Conservation (phyloP, 495 filamentous ascomycete species). For the Penicillium manginii region DNA sequence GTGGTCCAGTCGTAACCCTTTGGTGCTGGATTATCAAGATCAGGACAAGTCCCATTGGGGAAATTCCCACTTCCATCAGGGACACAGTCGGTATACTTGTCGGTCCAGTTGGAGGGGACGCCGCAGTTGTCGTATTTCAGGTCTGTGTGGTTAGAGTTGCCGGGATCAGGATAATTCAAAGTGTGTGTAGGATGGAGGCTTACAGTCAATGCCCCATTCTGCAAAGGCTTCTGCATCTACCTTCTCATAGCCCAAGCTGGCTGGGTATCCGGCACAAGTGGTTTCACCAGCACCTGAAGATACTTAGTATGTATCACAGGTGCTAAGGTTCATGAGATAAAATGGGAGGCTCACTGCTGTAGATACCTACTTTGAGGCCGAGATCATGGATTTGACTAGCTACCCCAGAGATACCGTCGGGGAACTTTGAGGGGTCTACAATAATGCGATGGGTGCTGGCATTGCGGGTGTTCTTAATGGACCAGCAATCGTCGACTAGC, state of each 20-base stretch:
- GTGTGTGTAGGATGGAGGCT: conserved; percentile 8
- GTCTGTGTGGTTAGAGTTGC: conserved; percentile 38
- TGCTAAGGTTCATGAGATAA: background rate
- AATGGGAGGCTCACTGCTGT: conserved; percentile 46
- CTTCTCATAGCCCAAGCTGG: conserved; percentile 61
- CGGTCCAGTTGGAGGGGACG: conserved; percentile 45
- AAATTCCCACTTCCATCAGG: conserved; percentile 33
- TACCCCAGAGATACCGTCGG: conserved; percentile 62
- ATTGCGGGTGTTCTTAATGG: conserved; percentile 50
- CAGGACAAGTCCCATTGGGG: conserved; percentile 49
- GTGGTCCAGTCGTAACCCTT: conserved; percentile 55
- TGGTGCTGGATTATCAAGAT: conserved; percentile 41
- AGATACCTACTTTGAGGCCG: conserved; percentile 69
- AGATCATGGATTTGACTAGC: conserved; percentile 60
- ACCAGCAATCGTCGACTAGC: conserved; percentile 67
- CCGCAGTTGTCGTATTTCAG: conserved; percentile 77
- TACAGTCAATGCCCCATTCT: conserved; percentile 68
- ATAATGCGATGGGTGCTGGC: conserved; percentile 52
- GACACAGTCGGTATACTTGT: conserved; percentile 44
- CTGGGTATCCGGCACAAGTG: conserved; percentile 68
- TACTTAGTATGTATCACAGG: background rate
- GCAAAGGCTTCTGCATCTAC: conserved; percentile 66
- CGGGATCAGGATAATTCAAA: background rate
- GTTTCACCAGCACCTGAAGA: conserved; percentile 56
- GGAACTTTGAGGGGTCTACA: conserved; percentile 62